Base-by-base conservation (phyloP, 2,329 filamentous ascomycete species). In the Xylaria sp. region DNA sequence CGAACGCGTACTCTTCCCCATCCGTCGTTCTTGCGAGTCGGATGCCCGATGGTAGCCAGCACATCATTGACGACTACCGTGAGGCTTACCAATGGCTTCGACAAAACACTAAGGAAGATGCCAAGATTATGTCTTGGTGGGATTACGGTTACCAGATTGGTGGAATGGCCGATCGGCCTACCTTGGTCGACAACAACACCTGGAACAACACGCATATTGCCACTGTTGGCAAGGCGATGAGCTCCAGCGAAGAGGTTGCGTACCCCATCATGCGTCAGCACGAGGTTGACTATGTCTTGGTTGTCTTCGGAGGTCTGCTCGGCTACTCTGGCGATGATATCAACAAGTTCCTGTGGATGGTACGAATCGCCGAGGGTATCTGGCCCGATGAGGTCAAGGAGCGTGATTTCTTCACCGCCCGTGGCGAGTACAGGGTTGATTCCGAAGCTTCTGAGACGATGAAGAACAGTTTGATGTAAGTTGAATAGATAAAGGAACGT, bases 131-230 rank as follows among this genome's bases (percentile, higher is more conserved):
- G 93, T 94, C 92, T 1, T 99, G 94, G 94, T 99, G 94, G 94
- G 94, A 99, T 74, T 99, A 99, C 71, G 94, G 94, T 66, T 99
- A 99, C 79, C 94, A 99, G 78, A 99, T 99, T 75, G 94, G 94
- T 78, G 94, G 94, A 67, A 99, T 99, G 94, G 94, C 94, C 54
- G 94, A 99, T 75, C 86, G 94, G 57, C 94, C 94, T 39, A 99
- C 94, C 1, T 82, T 99, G 39, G 94, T 99, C 39, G 94, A 99
- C 80, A 99, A 99, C 82, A 99, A 99, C 79, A 99, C 94, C 1
- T 99, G 94, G 94, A 99, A 99, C 82, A 99, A 99, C 80, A 99
- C 94, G 6, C 94, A 99, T 75, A 99, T 99, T 76, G 94, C 94
- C 56, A 99, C 94, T 11, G 94, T 99, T 60, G 94, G 94, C 71